Percentiles rank a stretch among this genome's conserved stretches.
phyloP scores from a whole-genome alignment of 352 stramenopile species.

The Pythium vanterpoolii region DNA sequence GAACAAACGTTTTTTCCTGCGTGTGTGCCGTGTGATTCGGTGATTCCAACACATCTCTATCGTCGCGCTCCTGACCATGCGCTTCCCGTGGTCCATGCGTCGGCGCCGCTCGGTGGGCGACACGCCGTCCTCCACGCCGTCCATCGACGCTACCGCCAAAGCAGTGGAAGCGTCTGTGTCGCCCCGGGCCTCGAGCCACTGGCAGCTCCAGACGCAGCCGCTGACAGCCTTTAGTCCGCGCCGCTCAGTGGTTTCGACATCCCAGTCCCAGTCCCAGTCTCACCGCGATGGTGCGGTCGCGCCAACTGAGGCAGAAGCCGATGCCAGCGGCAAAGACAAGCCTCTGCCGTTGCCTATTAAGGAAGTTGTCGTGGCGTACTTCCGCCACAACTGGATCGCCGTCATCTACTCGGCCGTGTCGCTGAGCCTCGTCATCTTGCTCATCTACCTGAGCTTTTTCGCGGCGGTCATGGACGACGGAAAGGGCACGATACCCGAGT shows the following conservation, averaged over 20 bases:
- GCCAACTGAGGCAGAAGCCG: background rate
- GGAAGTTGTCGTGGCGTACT: conserved; percentile 10
- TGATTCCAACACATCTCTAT: background rate
- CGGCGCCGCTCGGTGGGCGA: conserved; percentile 1
- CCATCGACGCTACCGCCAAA: background rate
- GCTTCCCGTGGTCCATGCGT: conserved; percentile 1
- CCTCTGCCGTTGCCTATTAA: background rate
- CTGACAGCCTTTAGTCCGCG: conserved; percentile 1
- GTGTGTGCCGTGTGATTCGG: background rate
- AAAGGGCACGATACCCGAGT: conserved; percentile 33
- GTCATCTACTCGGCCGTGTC: conserved; percentile 44
- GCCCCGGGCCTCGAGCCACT: conserved; percentile 4
- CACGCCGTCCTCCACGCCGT: background rate
- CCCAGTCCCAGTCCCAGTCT: background rate
- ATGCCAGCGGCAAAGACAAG: conserved; percentile 20
- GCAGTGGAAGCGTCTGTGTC: conserved; percentile 8
- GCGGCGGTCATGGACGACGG: conserved; percentile 52
- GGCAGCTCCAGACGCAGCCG: conserved; percentile 14
- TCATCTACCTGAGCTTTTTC: conserved; percentile 80
- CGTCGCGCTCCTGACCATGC: background rate
- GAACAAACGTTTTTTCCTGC: too few relatives aligned
- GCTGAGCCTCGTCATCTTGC: conserved; percentile 43
- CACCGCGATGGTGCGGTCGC: background rate
- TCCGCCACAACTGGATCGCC: conserved; percentile 32
- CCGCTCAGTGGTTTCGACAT: background rate